Base-by-base conservation (phyloP, 176 grass and related monocot genomes). In the Tuctoria greenei region DNA sequence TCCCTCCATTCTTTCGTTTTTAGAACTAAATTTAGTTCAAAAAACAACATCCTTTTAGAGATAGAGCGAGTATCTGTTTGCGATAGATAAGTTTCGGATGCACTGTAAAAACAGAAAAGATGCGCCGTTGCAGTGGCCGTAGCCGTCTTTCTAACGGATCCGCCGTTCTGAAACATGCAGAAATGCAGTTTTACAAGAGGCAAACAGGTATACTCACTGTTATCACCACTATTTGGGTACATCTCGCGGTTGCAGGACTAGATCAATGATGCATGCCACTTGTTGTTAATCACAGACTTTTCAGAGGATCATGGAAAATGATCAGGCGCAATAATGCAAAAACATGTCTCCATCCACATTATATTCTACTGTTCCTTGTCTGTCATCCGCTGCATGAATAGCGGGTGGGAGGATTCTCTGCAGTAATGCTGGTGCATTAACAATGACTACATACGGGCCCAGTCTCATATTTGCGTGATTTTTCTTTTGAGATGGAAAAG, bases 161-260 rank as follows among this genome's bases (percentile, higher is more conserved):
- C 36, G 70, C 58, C 76, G 57, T 69, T 64, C 27, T 60, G 59
- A 52, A 85, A 9, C 76, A 74, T 73, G 65, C 11, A 76, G 52
- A 61, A 50, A 76, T 50, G 40, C 60, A 60, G 31, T 51, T 52
- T 61, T 42, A 26, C 31, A 41, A 74, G 67, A 47, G 39, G 39
- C 47, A 45, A 85, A 85, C 23, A 58, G 76, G 21, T 26, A 21
- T 67, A 18, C 3, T 41, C 27, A 75, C 36, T 54, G 66, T 65
- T 64, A 36, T 45, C 38, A 43, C 4, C 21, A n/a, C 54, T 23
- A 56, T 28, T 34, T 62, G 58, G 9, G 55, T 26, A 65, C 45
- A 78, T 52, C 67, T 25, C 31, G 41, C 36, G 58, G 47, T 18
- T 50, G 25, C 28, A 55, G n/a, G 2, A 34, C 46, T 56, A 35